Evolutionary conservation across 331 rosid genomes (phyloP), one percentile per base, ranked within the genome.

Genomic region (Acacia concinna): DNA sequence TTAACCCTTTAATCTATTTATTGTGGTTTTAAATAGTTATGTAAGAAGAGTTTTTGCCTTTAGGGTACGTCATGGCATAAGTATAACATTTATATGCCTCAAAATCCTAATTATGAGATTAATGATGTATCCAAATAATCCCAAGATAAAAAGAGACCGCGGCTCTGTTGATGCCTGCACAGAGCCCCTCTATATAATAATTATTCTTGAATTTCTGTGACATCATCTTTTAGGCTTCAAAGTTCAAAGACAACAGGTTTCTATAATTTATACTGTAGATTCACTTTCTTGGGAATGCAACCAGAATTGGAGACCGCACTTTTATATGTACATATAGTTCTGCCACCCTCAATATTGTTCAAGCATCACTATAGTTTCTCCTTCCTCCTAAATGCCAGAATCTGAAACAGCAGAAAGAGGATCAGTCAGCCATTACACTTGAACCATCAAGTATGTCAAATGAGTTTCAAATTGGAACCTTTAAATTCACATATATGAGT

Each of bases 311-410:
- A 34, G 8, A 25, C 38, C 8, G 30, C 49, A 4, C 52, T 11
- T 57, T 57, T 59, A 47, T 75, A 44, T 68, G 28, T 68, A 57
- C 73, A 77, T 11, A 34, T 41, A 56, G 77, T 57, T 56, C n/a
- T 44, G 66, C 35, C 56, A 75, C 44, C 59, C 56, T 68, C 57
- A 31, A 38, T 54, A 31, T 35, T 13, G 27, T 40, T 23, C 20
- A 43, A 69, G 57, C 57, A 43, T 27, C 8, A 14, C 74, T 85
- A 83, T 68, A 68, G 43, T 60, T 57, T 70, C 86, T 79, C 87
- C 91, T 89, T 91, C 85, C 71, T 84, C 80, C 87, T 86, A 87
- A 89, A 94, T 74, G 87, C 97, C 68, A 94, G 88, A 80, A 94
- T 84, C 98, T 94, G 97, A 85, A 84, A 82, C 74, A 82, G 71